Evolutionary conservation across 2,329 filamentous ascomycete species (phyloP), one percentile per base, ranked within the genome.

Genomic region (Elsinoe australis): DNA sequence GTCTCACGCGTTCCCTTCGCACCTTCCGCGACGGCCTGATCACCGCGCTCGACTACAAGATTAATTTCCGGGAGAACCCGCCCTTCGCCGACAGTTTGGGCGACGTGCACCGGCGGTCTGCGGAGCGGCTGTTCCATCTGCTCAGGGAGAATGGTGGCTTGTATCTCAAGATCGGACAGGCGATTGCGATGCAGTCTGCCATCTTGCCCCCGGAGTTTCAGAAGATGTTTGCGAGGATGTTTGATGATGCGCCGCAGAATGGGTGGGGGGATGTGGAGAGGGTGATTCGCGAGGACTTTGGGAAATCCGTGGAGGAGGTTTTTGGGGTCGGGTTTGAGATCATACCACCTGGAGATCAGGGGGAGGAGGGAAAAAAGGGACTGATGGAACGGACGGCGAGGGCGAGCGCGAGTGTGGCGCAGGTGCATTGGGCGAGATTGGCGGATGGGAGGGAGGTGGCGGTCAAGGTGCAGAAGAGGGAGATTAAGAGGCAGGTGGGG

Each of bases 131-230:
- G 29, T 94, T 87, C 52, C 75, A 90, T 22, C 70, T 98, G 53
- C 73, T 96, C 55, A 77, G 86, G 19, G 71, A 78, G 49, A 98
- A 98, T 73, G 90, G 92, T 52, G 92, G 92, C 0, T 68, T 98
- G 14, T 98, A 96, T 62, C 74, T 96, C 61, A 98, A 98, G 74
- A 95, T 98, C 51, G 92, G 92, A 0, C 92, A 98, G 72, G 92
- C 92, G 3, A 90, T 98, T 56, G 92, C 90, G 10, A 96, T 96
- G 92, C 92, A 98, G 72, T 90, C 85, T 56, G 90, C 90, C 0
- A 82, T 96, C 19, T 70, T 98, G 53, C 92, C 92, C 19, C 86
- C 89, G 0, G 88, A 95, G 66, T 96, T 96, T 58, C 88, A 95
- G 71, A 82, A 83, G 60, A 96, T 95, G 88, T 98, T 98, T 62